phyloP scores from a whole-genome alignment of 1,284 basidiomycete species.

The Leccinum huronense region DNA sequence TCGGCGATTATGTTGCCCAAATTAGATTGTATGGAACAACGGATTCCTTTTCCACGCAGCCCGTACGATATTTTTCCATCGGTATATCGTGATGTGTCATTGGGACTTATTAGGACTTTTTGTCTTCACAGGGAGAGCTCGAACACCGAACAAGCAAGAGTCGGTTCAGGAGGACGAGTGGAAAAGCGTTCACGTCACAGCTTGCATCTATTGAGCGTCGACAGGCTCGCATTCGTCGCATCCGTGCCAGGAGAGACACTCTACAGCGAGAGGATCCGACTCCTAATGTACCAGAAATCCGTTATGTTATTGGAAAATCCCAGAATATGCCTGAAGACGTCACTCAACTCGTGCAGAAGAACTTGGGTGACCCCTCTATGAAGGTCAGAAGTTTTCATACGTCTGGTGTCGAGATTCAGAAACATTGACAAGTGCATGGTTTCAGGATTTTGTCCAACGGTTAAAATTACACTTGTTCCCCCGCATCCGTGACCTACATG shows the following conservation, averaged over 20 bases:
- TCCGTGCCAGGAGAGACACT: not conserved
- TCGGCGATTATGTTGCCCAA: not conserved
- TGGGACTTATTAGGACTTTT: not conserved
- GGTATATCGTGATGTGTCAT: not conserved
- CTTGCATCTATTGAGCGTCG: not conserved
- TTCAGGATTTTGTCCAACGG: not conserved
- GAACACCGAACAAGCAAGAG: not conserved
- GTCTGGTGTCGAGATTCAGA: not conserved
- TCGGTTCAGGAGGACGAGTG: not conserved
- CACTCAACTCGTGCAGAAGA: not conserved
- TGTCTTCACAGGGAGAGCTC: not conserved
- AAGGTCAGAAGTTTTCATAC: not conserved
- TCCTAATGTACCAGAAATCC: not conserved
- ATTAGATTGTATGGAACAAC: not conserved
- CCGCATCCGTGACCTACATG: not conserved
- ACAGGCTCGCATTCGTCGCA: not conserved
- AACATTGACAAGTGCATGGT: not conserved
- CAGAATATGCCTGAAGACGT: not conserved
- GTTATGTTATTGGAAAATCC: not conserved
- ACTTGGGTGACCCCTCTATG: not conserved
- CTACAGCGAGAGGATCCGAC: not conserved
- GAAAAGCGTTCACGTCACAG: not conserved
- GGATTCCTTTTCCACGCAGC: not conserved
- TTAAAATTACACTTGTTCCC: not conserved
- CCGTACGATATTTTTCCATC: not conserved